Percentiles rank a stretch among this genome's conserved stretches.
Evolutionary conservation across 2,329 filamentous ascomycete genomes (phyloP).

Genomic region (Endothia cerciana): DNA sequence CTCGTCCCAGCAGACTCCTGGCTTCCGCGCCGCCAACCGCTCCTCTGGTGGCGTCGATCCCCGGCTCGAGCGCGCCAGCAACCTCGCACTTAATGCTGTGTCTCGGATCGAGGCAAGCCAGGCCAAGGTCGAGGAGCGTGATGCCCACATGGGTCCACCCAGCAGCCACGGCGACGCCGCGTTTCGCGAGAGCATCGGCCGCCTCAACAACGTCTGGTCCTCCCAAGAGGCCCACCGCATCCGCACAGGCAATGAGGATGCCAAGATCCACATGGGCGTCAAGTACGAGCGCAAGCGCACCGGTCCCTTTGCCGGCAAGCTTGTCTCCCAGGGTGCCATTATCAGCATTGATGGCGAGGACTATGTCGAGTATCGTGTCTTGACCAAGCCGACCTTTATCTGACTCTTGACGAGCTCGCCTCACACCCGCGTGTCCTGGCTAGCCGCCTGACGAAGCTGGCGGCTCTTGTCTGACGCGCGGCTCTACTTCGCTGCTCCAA

Average conservation of each 20-base stretch:
- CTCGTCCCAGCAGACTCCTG: constrained; percentile 40
- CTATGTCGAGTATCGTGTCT: constrained; percentile 68
- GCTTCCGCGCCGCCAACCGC: constrained; percentile 42
- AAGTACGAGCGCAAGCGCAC: constrained; percentile 66
- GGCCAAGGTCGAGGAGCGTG: constrained; percentile 54
- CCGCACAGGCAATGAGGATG: constrained; percentile 50
- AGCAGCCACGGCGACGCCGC: constrained; percentile 24
- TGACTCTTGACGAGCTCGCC: constrained; percentile 35
- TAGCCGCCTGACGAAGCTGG: neutral
- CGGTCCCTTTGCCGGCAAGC: constrained; percentile 64
- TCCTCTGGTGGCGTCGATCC: constrained; percentile 36
- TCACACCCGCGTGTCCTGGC: neutral
- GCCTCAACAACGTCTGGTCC: constrained; percentile 60
- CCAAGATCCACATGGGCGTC: constrained; percentile 61
- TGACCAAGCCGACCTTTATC: constrained; percentile 67
- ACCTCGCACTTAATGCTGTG: constrained; percentile 56
- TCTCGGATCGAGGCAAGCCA: constrained; percentile 56
- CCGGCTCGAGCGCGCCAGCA: constrained; percentile 51
- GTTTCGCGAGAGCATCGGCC: constrained; percentile 55
- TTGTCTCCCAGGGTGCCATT: constrained; percentile 65
- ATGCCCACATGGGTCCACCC: constrained; percentile 36
- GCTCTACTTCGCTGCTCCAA: neutral
- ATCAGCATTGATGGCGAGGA: constrained; percentile 69
- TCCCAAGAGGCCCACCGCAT: constrained; percentile 55
- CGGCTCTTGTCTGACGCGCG: neutral